Conservation (phyloP, 148 eudicot genomes). For the Hydrangea macrophylla region DNA sequence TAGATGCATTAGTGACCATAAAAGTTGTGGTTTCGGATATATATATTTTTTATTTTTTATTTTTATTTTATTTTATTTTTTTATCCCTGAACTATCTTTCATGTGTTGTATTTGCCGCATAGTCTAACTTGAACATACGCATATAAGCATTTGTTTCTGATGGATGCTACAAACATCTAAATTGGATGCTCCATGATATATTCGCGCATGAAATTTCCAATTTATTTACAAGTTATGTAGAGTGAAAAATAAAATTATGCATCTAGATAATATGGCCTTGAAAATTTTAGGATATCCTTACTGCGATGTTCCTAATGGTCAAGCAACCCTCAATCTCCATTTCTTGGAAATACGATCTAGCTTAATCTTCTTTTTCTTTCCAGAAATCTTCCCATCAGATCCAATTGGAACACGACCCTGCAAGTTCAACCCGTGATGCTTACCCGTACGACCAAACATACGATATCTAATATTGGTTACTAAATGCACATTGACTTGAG, state of each 20-base stretch:
- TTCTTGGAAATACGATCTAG: slow-evolving; percentile 1
- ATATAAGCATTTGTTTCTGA: too few relatives aligned
- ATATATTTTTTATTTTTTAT: too few relatives aligned
- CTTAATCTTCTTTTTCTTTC: slow-evolving; percentile 22
- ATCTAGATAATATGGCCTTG: not conserved
- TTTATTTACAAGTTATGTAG: not conserved
- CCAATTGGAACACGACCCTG: slow-evolving; percentile 7
- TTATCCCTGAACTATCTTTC: too few relatives aligned
- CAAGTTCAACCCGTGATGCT: slow-evolving; percentile 5
- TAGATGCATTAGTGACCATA: not conserved
- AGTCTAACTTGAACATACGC: too few relatives aligned
- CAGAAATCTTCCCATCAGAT: slow-evolving; percentile 21
- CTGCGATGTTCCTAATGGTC: not conserved
- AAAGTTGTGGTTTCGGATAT: too few relatives aligned
- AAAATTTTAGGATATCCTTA: not conserved
- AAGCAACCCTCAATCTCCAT: not conserved
- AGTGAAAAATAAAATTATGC: not conserved
- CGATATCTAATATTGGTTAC: slow-evolving; percentile 1
- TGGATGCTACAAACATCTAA: too few relatives aligned
- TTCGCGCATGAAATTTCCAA: not conserved
- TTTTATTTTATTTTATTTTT: too few relatives aligned
- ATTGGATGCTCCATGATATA: too few relatives aligned
- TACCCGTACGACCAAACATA: slow-evolving; percentile 9
- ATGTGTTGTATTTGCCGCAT: too few relatives aligned
- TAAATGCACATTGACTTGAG: slow-evolving; percentile 10